phyloP scores from a whole-genome alignment of 768 basidiomycete genomes.

The Xerocomus spinulosus region DNA sequence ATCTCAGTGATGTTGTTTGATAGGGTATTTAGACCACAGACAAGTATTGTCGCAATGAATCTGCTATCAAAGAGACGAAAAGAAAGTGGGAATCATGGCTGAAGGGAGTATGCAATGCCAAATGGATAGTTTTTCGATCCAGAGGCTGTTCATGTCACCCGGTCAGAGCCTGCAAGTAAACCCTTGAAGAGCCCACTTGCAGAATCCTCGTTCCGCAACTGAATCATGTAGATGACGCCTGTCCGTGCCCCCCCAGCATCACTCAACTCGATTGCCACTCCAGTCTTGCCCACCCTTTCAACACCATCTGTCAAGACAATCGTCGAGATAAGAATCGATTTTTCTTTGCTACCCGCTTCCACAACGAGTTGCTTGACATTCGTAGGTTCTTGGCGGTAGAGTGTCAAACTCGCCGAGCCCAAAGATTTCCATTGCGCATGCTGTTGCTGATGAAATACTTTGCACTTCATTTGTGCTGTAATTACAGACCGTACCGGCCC shows the following conservation, averaged over 20 bases:
- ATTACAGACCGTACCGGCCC: slow-evolving; percentile 76
- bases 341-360: slow-evolving; percentile 73
- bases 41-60: not conserved
- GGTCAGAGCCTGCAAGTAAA: slow-evolving; percentile 83
- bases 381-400: slow-evolving; percentile 81
- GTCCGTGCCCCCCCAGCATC: slow-evolving; percentile 81
- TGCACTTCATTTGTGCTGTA: slow-evolving; percentile 94
- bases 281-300: slow-evolving; percentile 97
- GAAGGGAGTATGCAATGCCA: not conserved
- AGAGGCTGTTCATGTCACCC: slow-evolving; percentile 35
- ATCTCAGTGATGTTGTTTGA: slow-evolving; percentile 4
- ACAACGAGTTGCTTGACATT: slow-evolving; percentile 97
- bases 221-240: slow-evolving; percentile 96
- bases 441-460: slow-evolving; percentile 91
- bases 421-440: slow-evolving; percentile 98
- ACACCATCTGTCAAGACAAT: slow-evolving; percentile 96
- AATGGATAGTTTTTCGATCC: not conserved
- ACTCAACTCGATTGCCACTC: slow-evolving; percentile 93
- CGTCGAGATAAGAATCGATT: slow-evolving; percentile 83
- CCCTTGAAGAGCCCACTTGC: slow-evolving; percentile 83
- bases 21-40: slow-evolving; percentile 13
- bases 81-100: not conserved
- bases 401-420: slow-evolving; percentile 79
- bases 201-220: slow-evolving; percentile 82
- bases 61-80: not conserved